Conservation (phyloP, 2,329 filamentous ascomycete genomes). For the Trichophyton rubrum region DNA sequence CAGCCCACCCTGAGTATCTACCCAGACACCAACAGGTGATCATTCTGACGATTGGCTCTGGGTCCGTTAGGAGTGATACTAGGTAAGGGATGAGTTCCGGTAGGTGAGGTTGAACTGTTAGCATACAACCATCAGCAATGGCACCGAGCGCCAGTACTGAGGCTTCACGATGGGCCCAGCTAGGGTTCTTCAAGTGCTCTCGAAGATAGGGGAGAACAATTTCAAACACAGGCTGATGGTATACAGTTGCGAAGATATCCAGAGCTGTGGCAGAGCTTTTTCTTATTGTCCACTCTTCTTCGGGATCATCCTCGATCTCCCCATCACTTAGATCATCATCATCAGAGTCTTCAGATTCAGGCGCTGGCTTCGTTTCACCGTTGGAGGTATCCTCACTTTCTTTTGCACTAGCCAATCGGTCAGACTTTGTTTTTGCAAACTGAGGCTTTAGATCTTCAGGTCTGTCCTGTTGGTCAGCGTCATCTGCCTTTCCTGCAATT, state of each 20-base stretch:
- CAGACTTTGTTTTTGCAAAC: slow-evolving; percentile 62
- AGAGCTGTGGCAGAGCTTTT: slow-evolving; percentile 95
- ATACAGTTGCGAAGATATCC: slow-evolving; percentile 86
- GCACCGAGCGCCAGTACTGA: slow-evolving; percentile 89
- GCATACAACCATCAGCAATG: slow-evolving; percentile 87
- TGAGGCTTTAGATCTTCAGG: slow-evolving; percentile 83
- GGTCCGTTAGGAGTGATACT: slow-evolving; percentile 69
- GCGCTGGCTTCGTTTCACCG: slow-evolving; percentile 38
- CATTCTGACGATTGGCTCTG: slow-evolving; percentile 80
- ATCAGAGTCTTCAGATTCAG: slow-evolving; percentile 43
- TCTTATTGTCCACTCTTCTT: slow-evolving; percentile 86
- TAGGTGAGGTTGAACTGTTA: slow-evolving; percentile 77
- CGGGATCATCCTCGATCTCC: slow-evolving; percentile 64
- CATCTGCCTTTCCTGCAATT: slow-evolving; percentile 70
- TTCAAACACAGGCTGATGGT: slow-evolving; percentile 75
- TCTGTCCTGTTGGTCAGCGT: slow-evolving; percentile 83
- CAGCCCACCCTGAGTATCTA: slow-evolving; percentile 85
- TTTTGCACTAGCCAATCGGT: slow-evolving; percentile 46
- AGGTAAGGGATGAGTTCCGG: slow-evolving; percentile 84
- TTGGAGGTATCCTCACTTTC: slow-evolving; percentile 27
- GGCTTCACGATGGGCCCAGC: slow-evolving; percentile 88
- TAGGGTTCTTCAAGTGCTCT: slow-evolving; percentile 71
- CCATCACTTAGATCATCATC: slow-evolving; percentile 76
- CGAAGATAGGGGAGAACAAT: slow-evolving; percentile 87
- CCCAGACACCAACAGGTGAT: slow-evolving; percentile 98